These are phyloP conservation scores for Trichoderma cornu-damae DNA, from an alignment of 2,329 filamentous ascomycete genomes.

Conservation along the genomic window DNA sequence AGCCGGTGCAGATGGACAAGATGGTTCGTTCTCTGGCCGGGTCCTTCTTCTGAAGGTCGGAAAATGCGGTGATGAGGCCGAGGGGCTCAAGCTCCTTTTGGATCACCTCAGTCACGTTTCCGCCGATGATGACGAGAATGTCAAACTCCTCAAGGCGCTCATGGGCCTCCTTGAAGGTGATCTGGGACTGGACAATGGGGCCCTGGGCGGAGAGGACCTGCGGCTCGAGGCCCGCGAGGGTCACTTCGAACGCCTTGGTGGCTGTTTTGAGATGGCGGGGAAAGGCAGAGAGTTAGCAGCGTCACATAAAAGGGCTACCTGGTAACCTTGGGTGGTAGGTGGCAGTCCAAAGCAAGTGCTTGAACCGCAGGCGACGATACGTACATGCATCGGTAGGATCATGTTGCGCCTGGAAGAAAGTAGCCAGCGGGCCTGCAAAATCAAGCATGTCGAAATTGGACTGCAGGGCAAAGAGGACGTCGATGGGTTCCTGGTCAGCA, in stretches of 20 bases:
- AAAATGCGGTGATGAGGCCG: constrained; percentile 67
- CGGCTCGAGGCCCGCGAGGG: constrained; percentile 49
- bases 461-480: constrained; percentile 57
- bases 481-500: constrained; percentile 52
- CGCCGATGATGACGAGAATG: constrained; percentile 72
- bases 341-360: constrained; percentile 8
- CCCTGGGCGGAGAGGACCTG: constrained; percentile 58
- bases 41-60: constrained; percentile 74
- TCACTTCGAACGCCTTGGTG: constrained; percentile 55
- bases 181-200: constrained; percentile 65
- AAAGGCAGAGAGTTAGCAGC: background rate
- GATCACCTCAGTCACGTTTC: constrained; percentile 58
- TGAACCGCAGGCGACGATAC: background rate
- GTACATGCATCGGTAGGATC: constrained; percentile 49
- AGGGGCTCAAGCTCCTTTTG: constrained; percentile 65
- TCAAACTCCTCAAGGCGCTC: constrained; percentile 71
- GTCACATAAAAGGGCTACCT: background rate
- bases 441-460: constrained; percentile 56
- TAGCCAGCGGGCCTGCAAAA: constrained; percentile 52
- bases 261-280: constrained; percentile 31
- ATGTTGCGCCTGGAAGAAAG: constrained; percentile 47
- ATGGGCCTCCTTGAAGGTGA: constrained; percentile 73
- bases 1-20: constrained; percentile 73
- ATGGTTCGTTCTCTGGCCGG: constrained; percentile 75
- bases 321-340: no score